Percentiles rank a stretch among this genome's conserved stretches.
These are phyloP conservation scores for Trapa bicornis DNA, from an alignment of 345 rosid genomes.

Conservation along the genomic window DNA sequence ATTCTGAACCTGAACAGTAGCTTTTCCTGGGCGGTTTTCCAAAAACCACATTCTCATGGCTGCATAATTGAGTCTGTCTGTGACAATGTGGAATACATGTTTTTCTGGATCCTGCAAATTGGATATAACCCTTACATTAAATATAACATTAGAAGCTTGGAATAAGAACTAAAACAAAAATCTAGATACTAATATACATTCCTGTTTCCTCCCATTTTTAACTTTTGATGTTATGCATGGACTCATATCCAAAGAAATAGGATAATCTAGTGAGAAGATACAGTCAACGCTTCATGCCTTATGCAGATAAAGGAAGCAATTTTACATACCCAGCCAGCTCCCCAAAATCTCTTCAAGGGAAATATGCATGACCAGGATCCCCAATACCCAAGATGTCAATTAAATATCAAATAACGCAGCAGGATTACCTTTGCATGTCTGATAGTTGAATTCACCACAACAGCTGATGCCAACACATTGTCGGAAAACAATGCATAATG, in stretches of 20 bases:
- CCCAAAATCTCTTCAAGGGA: neutral
- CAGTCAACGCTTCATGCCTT: neutral
- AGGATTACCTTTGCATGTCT: constrained; percentile 65
- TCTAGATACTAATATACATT: neutral
- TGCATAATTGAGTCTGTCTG: constrained; percentile 88
- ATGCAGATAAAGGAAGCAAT: neutral
- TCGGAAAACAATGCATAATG: constrained; percentile 97
- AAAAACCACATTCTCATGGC: constrained; percentile 99
- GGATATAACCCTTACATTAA: too few relatives aligned
- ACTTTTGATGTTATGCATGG: too few relatives aligned
- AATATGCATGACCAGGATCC: neutral
- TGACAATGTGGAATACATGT: constrained; percentile 90
- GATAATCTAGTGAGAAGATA: neutral
- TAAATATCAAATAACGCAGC: neutral
- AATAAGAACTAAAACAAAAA: neutral
- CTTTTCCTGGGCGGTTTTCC: constrained; percentile 64
- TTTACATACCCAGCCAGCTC: neutral
- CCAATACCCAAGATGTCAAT: neutral
- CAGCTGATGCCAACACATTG: constrained; percentile 81
- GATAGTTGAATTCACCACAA: constrained; percentile 83
- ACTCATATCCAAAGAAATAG: too few relatives aligned
- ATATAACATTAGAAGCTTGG: neutral
- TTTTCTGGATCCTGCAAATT: constrained; percentile 61
- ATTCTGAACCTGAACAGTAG: constrained; percentile 80
- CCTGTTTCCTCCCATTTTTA: neutral